Evolutionary conservation across 1,284 basidiomycete species (phyloP).

Genomic region (Retiboletus flavoniger): DNA sequence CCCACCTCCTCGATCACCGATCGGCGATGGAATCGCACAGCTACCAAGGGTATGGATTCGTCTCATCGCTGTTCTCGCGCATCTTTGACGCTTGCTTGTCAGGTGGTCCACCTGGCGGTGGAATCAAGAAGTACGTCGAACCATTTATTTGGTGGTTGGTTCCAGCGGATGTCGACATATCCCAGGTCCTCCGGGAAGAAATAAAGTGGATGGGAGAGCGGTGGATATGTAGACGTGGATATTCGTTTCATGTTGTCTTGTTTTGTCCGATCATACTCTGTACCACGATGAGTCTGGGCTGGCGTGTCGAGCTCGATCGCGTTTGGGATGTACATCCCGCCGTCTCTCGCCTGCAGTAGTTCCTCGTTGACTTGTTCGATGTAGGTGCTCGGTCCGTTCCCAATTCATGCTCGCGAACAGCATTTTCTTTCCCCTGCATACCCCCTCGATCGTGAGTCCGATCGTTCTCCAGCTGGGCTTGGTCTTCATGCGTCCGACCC

Average conservation of each 20-base stretch:
- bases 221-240: not conserved
- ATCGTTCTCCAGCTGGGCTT: not conserved
- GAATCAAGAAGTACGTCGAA: conserved; percentile 75
- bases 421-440: conserved; percentile 73
- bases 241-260: too few relatives aligned
- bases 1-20: not conserved
- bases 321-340: conserved; percentile 28
- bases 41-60: conserved; percentile 55
- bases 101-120: conserved; percentile 69
- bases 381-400: conserved; percentile 76
- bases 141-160: conserved; percentile 3
- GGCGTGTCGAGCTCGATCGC: conserved; percentile 26
- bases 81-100: conserved; percentile 7
- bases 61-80: not conserved
- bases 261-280: not conserved
- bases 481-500: not conserved
- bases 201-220: conserved; percentile 34
- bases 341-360: not conserved
- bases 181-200: conserved; percentile 73
- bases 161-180: conserved; percentile 12
- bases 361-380: not conserved
- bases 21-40: conserved; percentile 35
- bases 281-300: conserved; percentile 15
- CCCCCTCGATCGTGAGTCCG: conserved; percentile 58
- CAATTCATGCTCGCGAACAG: conserved; percentile 77